Evolutionary conservation across 2,329 filamentous ascomycete species (phyloP).

Genomic region (Metarhizium humberi): DNA sequence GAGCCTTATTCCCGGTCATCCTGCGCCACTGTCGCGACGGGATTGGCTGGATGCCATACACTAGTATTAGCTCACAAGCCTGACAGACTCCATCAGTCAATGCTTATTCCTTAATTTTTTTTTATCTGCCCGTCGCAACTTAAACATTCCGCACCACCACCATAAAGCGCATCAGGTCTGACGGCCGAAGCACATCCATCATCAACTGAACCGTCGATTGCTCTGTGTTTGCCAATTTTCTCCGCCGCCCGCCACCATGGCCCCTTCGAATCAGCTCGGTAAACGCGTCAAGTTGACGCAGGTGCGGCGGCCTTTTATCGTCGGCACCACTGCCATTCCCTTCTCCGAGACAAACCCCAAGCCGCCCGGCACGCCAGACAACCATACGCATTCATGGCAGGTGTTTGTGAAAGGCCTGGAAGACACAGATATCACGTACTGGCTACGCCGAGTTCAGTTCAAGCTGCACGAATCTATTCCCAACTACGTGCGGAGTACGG

Average conservation of each 20-base stretch:
- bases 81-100: no score
- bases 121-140: no score
- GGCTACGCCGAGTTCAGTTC: slow-evolving; percentile 95
- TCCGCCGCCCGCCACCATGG: slow-evolving; percentile 34
- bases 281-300: slow-evolving; percentile 59
- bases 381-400: slow-evolving; percentile 95
- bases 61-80: no score
- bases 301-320: slow-evolving; percentile 57
- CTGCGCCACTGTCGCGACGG: no score
- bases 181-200: not conserved
- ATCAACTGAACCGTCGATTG: not conserved
- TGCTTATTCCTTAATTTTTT: no score
- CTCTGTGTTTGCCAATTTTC: not conserved
- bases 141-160: no score
- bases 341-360: slow-evolving; percentile 76
- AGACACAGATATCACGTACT: slow-evolving; percentile 85
- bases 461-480: slow-evolving; percentile 96
- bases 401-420: slow-evolving; percentile 89
- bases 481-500: slow-evolving; percentile 70
- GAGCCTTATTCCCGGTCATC: no score
- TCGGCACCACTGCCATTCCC: slow-evolving; percentile 69
- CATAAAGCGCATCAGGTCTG: no score
- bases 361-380: slow-evolving; percentile 66
- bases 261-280: slow-evolving; percentile 46
- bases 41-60: no score